Evolutionary conservation across 2,329 filamentous ascomycete species (phyloP).

Genomic region (Dothideomycetes sp.): DNA sequence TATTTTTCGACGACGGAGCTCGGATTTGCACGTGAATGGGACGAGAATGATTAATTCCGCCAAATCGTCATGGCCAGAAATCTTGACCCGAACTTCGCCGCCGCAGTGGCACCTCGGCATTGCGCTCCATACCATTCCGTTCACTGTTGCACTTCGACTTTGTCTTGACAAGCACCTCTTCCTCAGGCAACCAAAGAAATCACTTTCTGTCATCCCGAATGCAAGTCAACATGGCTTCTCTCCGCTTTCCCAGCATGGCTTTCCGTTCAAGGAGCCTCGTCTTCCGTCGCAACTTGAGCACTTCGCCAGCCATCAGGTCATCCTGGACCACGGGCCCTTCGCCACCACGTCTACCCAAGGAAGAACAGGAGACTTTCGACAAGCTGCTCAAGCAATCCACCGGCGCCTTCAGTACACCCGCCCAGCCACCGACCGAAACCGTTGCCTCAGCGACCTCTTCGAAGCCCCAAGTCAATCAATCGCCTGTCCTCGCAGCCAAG

Average conservation of each 20-base stretch:
- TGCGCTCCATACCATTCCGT: not conserved
- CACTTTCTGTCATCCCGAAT: not conserved
- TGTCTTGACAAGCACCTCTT: not conserved
- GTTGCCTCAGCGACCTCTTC: conserved; percentile 18
- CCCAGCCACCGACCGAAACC: conserved; percentile 30
- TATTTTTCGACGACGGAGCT: too few relatives aligned
- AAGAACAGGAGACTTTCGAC: conserved; percentile 86
- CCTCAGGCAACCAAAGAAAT: too few relatives aligned
- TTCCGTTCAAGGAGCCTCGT: conserved; percentile 14
- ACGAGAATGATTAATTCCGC: not conserved
- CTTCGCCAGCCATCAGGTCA: conserved; percentile 35
- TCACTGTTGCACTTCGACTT: not conserved
- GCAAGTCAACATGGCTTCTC: conserved; percentile 5
- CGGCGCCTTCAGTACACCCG: conserved; percentile 65
- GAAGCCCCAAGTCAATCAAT: conserved; percentile 28
- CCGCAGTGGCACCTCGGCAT: not conserved
- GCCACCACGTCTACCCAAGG: conserved; percentile 77
- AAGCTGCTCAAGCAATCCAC: conserved; percentile 69
- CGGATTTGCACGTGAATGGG: not conserved
- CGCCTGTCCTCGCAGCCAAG: conserved; percentile 38
- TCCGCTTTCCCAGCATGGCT: conserved; percentile 8
- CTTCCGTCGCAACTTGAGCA: conserved; percentile 25
- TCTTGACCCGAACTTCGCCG: conserved; percentile 6
- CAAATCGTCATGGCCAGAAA: conserved; percentile 6
- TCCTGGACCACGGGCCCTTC: conserved; percentile 46